phyloP scores from a whole-genome alignment of 371 early-diverging fungal genomes.

The Mucor lusitanicus region DNA sequence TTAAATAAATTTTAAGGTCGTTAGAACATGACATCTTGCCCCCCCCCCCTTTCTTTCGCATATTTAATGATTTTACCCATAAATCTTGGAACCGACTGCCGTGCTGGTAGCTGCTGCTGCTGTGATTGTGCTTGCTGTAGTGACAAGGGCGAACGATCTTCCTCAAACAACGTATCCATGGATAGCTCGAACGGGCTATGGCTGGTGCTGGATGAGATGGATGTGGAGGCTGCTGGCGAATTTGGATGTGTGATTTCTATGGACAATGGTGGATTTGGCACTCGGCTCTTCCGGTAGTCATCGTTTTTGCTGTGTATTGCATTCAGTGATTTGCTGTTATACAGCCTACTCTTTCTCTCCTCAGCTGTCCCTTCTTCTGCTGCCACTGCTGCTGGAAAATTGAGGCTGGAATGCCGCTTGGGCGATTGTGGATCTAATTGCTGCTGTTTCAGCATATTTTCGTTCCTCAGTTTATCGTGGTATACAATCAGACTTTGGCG shows the following conservation, averaged over 20 bases:
- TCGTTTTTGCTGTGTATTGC: neutral
- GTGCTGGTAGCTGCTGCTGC: neutral
- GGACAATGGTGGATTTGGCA: neutral
- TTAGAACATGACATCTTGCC: neutral
- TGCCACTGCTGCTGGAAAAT: neutral
- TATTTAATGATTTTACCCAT: constrained; percentile 3
- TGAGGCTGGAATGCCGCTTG: neutral
- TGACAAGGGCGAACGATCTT: neutral
- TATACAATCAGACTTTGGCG: constrained; percentile 39
- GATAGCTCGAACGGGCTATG: neutral
- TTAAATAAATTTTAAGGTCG: neutral
- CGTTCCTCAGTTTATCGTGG: constrained; percentile 1
- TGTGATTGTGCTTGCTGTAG: neutral
- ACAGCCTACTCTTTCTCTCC: neutral
- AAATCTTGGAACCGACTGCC: constrained; percentile 1
- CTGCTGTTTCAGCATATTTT: neutral
- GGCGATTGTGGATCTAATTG: neutral
- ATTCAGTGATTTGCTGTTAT: constrained; percentile 9
- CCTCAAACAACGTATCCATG: constrained; percentile 12
- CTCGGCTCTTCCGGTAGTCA: neutral
- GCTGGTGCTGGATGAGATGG: neutral
- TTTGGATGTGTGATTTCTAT: neutral
- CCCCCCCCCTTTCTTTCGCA: neutral
- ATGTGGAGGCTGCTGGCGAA: neutral
- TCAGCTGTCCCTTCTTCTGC: neutral